Percentiles rank a stretch among this genome's conserved stretches.
Evolutionary conservation across 495 filamentous ascomycete genomes (phyloP).

Genomic region (Astrothelium subdiscretum): DNA sequence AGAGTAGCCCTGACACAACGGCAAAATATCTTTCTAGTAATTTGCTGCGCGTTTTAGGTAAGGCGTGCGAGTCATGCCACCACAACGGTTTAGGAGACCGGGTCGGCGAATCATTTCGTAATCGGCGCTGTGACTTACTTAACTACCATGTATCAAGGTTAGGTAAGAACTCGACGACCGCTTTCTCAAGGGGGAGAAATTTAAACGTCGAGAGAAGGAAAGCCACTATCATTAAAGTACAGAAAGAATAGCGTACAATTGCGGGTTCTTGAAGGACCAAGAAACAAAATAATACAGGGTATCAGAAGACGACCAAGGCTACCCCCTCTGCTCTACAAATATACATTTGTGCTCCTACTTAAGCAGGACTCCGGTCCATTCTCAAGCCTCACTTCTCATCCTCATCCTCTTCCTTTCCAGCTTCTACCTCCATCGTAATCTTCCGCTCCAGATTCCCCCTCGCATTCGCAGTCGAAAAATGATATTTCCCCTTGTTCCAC

Average conservation of each 20-base stretch:
- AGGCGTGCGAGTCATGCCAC: too few species aligned
- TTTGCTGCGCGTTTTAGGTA: too few species aligned
- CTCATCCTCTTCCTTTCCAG: conserved; percentile 20
- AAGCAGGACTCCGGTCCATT: neutral
- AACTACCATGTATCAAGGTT: too few species aligned
- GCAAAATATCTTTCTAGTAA: too few species aligned
- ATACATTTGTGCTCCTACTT: neutral
- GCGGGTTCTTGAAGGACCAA: neutral
- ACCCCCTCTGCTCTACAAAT: neutral
- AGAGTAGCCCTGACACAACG: neutral
- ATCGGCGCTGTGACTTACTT: too few species aligned
- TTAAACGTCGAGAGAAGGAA: too few species aligned
- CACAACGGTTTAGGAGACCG: too few species aligned
- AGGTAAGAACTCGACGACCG: too few species aligned
- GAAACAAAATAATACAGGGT: neutral
- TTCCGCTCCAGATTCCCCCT: conserved; percentile 31
- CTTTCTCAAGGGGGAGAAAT: too few species aligned
- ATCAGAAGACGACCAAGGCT: neutral
- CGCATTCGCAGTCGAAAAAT: conserved; percentile 45
- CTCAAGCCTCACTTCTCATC: neutral
- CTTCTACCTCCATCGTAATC: conserved; percentile 26
- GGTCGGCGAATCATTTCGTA: too few species aligned
- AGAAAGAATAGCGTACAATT: neutral
- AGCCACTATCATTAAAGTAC: too few species aligned
- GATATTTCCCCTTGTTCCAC: conserved; percentile 68